A percentile compares a stretch with the other conserved stretches of the same genome.
Evolutionary conservation across 768 basidiomycete genomes (phyloP).

Genomic region (Podaxis pistillaris): DNA sequence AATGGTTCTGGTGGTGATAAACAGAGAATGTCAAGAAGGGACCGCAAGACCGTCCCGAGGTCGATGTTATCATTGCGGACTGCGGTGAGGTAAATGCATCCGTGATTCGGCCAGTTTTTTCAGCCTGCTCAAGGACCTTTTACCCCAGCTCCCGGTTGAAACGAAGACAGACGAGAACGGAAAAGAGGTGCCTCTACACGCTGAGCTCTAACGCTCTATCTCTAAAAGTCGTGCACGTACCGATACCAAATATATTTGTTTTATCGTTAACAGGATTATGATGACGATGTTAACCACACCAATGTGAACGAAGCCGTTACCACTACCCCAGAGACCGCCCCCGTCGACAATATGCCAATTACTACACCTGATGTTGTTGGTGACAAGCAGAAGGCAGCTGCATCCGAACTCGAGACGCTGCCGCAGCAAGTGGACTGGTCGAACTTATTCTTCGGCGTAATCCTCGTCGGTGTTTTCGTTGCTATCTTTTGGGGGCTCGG

Average conservation of each 20-base stretch:
- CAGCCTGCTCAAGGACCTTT: conserved; percentile 15
- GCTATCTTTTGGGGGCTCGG: conserved; percentile 52
- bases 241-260: conserved; percentile 50
- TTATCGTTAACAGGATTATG: conserved; percentile 13
- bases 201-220: conserved; percentile 78
- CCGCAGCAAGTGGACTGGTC: conserved; percentile 21
- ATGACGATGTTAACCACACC: not conserved
- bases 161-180: conserved; percentile 57
- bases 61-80: conserved; percentile 78
- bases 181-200: conserved; percentile 90
- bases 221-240: conserved; percentile 36
- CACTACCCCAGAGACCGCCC: conserved; percentile 7
- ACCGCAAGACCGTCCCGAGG: conserved; percentile 64
- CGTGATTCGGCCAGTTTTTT: not conserved
- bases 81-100: conserved; percentile 75
- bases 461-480: conserved; percentile 45
- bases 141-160: conserved; percentile 51
- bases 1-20: conserved; percentile 10
- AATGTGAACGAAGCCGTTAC: conserved; percentile 10
- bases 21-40: conserved; percentile 77
- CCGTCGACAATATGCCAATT: not conserved
- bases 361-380: not conserved
- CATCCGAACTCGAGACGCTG: conserved; percentile 4
- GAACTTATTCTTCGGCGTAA: conserved; percentile 33
- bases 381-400: conserved; percentile 1